A percentile compares a stretch with the other conserved stretches of the same genome.
Evolutionary conservation across 1,284 basidiomycete genomes (phyloP).

Genomic region (Earliella scabrosa): DNA sequence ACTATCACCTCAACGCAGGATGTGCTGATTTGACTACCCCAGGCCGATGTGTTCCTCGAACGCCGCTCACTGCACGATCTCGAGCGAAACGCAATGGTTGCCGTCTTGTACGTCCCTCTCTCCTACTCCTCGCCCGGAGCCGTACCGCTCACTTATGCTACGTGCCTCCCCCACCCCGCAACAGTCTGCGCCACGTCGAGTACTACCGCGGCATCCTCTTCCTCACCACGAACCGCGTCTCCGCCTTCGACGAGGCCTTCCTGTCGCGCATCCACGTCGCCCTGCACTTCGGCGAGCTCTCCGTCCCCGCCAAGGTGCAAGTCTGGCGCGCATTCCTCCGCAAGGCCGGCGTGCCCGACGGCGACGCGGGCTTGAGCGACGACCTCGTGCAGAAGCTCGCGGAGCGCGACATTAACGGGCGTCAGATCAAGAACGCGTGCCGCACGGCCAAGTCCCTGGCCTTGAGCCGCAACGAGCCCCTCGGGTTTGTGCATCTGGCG

Average conservation of each 20-base stretch:
- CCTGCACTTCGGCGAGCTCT: constrained; percentile 59
- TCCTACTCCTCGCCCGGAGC: too few species aligned
- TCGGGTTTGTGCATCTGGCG: constrained; percentile 51
- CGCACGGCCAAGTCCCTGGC: constrained; percentile 64
- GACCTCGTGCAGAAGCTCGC: constrained; percentile 49
- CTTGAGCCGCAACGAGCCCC: constrained; percentile 45
- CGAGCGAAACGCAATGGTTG: constrained; percentile 67
- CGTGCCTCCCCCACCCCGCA: not conserved
- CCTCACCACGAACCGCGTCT: constrained; percentile 69
- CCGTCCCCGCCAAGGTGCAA: constrained; percentile 49
- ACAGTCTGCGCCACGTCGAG: constrained; percentile 61
- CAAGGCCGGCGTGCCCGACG: constrained; percentile 34
- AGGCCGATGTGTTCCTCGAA: constrained; percentile 58
- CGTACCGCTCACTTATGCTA: too few species aligned
- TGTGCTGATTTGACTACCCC: not conserved
- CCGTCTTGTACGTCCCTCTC: constrained; percentile 48
- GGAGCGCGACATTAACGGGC: constrained; percentile 55
- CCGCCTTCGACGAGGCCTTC: constrained; percentile 69
- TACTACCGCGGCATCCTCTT: constrained; percentile 71
- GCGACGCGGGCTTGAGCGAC: constrained; percentile 34
- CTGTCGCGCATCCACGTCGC: constrained; percentile 70
- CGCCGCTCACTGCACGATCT: constrained; percentile 64
- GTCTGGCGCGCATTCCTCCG: constrained; percentile 61
- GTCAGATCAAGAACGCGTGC: constrained; percentile 69
- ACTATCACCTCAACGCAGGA: not conserved